A percentile compares a stretch with the other conserved stretches of the same genome.
phyloP scores from a whole-genome alignment of 176 grass and related monocot species.

The Zea luxurians region DNA sequence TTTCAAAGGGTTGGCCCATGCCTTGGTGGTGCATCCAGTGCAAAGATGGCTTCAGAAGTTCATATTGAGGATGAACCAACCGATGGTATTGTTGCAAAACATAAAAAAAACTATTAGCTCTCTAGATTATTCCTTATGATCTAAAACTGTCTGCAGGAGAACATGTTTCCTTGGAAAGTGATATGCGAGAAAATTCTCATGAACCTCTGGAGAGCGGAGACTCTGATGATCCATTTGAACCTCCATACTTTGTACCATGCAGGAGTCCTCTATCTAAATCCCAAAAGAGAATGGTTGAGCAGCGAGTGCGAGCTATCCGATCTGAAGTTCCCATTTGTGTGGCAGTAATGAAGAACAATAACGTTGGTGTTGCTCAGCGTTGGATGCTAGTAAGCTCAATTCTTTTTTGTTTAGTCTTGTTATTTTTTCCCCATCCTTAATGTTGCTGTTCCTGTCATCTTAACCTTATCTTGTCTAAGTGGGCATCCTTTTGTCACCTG shows the following conservation, averaged over 20 bases:
- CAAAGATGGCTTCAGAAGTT: not conserved
- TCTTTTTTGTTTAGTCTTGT: not conserved
- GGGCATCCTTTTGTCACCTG: not conserved
- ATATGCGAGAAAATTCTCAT: not conserved
- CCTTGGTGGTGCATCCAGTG: not conserved
- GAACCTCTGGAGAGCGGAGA: not conserved
- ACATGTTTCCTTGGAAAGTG: not conserved
- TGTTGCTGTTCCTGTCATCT: not conserved
- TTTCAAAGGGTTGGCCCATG: not conserved
- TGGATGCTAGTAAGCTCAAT: slow-evolving; percentile 33
- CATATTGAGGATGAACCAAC: slow-evolving; percentile 9
- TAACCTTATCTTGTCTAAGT: not conserved
- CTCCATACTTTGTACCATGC: slow-evolving; percentile 10
- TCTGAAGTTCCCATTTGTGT: slow-evolving; percentile 35
- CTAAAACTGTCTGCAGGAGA: slow-evolving; percentile 24
- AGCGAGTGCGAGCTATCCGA: slow-evolving; percentile 27
- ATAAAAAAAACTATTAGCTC: not conserved
- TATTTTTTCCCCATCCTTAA: not conserved
- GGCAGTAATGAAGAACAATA: slow-evolving; percentile 30
- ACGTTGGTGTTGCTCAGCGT: not conserved
- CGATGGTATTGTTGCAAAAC: not conserved
- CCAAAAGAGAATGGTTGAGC: slow-evolving; percentile 36
- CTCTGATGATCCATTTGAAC: not conserved
- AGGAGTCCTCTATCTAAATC: not conserved
- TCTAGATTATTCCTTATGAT: slow-evolving; percentile 17